Evolutionary conservation across 768 basidiomycete genomes (phyloP).

Genomic region (Termitomyces sp.): DNA sequence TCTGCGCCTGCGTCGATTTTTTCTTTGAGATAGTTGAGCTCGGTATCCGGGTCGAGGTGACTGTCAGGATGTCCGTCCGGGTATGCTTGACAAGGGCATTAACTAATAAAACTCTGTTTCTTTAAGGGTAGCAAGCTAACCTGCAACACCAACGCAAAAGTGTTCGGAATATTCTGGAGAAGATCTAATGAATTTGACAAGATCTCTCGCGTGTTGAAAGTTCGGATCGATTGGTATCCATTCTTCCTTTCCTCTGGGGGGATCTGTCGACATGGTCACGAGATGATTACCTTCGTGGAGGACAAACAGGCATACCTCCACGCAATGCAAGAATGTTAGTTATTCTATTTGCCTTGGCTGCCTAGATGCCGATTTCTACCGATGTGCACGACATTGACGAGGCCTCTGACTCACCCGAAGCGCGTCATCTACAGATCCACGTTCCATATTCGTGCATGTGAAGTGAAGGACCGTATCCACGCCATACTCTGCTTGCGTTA

Average conservation of each 20-base stretch:
- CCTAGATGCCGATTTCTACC: slow-evolving; percentile 32
- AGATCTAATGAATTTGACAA: slow-evolving; percentile 86
- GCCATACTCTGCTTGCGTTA: slow-evolving; percentile 68
- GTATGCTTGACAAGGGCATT: slow-evolving; percentile 52
- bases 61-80: slow-evolving; percentile 84
- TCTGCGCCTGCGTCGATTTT: slow-evolving; percentile 96
- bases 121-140: slow-evolving; percentile 29
- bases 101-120: background rate
- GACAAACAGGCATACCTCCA: slow-evolving; percentile 55
- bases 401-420: slow-evolving; percentile 52
- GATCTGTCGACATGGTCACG: slow-evolving; percentile 47
- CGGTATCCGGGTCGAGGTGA: slow-evolving; percentile 48
- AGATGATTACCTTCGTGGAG: background rate
- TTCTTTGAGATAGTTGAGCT: slow-evolving; percentile 67
- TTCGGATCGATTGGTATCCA: slow-evolving; percentile 84
- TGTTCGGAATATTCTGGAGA: slow-evolving; percentile 70
- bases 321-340: slow-evolving; percentile 88
- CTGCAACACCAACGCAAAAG: slow-evolving; percentile 95
- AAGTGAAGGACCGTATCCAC: slow-evolving; percentile 90
- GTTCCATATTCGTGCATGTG: slow-evolving; percentile 95
- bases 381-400: slow-evolving; percentile 2
- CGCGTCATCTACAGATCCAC: slow-evolving; percentile 82
- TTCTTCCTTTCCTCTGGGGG: slow-evolving; percentile 89
- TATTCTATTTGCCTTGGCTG: slow-evolving; percentile 77
- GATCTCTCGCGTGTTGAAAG: slow-evolving; percentile 81